phyloP scores from a whole-genome alignment of 768 basidiomycete species.

The Phaeotremella skinneri region DNA sequence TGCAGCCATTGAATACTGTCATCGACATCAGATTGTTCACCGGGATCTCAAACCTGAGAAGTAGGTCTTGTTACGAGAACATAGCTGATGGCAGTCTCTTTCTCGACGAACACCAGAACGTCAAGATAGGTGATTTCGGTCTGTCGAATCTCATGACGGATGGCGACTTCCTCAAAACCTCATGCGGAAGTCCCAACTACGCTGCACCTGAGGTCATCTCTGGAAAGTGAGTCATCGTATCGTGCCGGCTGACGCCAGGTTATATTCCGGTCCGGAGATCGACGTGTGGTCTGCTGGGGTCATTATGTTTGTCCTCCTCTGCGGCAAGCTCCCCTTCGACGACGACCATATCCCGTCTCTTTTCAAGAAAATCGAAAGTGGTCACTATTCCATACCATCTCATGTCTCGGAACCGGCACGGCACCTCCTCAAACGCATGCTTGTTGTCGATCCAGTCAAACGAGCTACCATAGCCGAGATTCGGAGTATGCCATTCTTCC shows the following conservation, averaged over 20 bases:
- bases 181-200: conserved; percentile 97
- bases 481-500: conserved; percentile 85
- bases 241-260: conserved; percentile 38
- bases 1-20: conserved; percentile 94
- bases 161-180: conserved; percentile 93
- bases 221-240: conserved; percentile 60
- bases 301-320: conserved; percentile 98
- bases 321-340: conserved; percentile 92
- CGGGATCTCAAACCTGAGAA: conserved; percentile 98
- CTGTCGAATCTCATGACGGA: conserved; percentile 93
- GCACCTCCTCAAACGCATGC: conserved; percentile 79
- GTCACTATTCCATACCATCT: conserved; percentile 78
- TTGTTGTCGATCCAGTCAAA: conserved; percentile 88
- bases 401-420: conserved; percentile 75
- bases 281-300: conserved; percentile 99
- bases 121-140: conserved; percentile 99
- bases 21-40: conserved; percentile 94
- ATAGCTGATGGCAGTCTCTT: conserved; percentile 50
- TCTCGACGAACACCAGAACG: conserved; percentile 54
- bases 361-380: conserved; percentile 93
- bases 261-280: conserved; percentile 96
- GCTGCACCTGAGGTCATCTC: conserved; percentile 97
- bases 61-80: conserved; percentile 55
- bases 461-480: conserved; percentile 93
- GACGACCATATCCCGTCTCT: conserved; percentile 90